Base-by-base conservation (phyloP, 768 basidiomycete genomes). In the Boletus reticulatus region DNA sequence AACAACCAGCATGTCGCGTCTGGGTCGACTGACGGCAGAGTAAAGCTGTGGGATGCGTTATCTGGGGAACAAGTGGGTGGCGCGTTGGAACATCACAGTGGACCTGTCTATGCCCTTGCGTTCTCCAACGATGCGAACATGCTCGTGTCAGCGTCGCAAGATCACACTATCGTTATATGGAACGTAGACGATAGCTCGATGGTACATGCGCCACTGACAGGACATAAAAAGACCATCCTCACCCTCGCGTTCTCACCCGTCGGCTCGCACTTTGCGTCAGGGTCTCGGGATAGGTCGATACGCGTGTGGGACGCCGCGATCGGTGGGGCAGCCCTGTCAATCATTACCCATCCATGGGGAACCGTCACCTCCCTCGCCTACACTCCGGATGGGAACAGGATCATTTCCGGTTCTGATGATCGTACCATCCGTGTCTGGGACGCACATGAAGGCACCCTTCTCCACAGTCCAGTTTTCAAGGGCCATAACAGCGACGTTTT, bases 381-480 rank as follows among this genome's bases (percentile, higher is more conserved):
- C 42, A 73, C 65, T 14, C 63, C 62, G n/a, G 71, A 73, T 36
- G 67, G 71, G 14, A 46, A 22, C 43, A 61, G 20, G 41, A 50
- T 72, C 51, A 48, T 73, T 36, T 72, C 72, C 17, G 69, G 65
- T 34, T 69, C 71, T 2, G 68, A 69, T 43, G 64, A 73, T 38
- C 64, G 62, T 46, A 56, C 51, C 1, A 62, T 73, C 16, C 68
- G 65, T 16, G 34, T 73, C 52, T 72, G 69, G 69, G 61, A 72
- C 17, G 65, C 61, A 12, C 58, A 64, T 11, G 29, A 52, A 0
- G 68, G 68, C 19, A 52, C 61, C 1, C 24, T 50, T 12, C 53
- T 70, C 43, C 59, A 53, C 43, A 36, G 59, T 17, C 60, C 63
- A 20, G 14, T 62, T 13, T 53, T 71, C 31, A 45, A 0, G 3